phyloP scores from a whole-genome alignment of 352 stramenopile species.

The Lagenidium giganteum region DNA sequence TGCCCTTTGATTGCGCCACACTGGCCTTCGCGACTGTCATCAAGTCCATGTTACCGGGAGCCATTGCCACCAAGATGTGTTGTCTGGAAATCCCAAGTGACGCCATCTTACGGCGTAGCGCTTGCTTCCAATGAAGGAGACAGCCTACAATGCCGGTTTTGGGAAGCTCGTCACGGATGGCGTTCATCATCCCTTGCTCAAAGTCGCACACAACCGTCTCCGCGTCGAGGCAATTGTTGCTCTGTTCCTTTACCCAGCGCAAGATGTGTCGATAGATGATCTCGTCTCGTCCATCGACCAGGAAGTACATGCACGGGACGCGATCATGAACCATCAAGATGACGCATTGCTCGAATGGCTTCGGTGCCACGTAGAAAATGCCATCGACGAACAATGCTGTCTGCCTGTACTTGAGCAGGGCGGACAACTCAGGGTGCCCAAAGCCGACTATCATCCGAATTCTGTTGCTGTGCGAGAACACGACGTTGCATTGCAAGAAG shows the following conservation, averaged over 20 bases:
- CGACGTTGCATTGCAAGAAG: too few relatives aligned
- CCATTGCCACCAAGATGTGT: neutral
- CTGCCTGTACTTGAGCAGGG: slow-evolving; percentile 12
- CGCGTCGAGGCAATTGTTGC: too few relatives aligned
- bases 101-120: neutral
- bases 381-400: slow-evolving; percentile 18
- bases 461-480: too few relatives aligned
- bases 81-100: neutral
- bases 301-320: slow-evolving; percentile 4
- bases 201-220: slow-evolving; percentile 5
- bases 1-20: neutral
- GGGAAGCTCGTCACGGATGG: slow-evolving; percentile 1
- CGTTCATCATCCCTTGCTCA: neutral
- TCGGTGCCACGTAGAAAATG: slow-evolving; percentile 17
- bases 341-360: slow-evolving; percentile 12
- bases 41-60: neutral
- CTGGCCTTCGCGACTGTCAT: neutral
- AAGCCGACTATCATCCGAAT: slow-evolving; percentile 16
- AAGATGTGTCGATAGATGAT: too few relatives aligned
- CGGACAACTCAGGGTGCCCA: slow-evolving; percentile 10
- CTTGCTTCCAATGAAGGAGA: slow-evolving; percentile 5
- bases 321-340: slow-evolving; percentile 21
- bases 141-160: neutral
- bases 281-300: too few relatives aligned
- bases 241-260: too few relatives aligned